Percentiles rank a stretch among this genome's conserved stretches.
phyloP scores from a whole-genome alignment of 2,329 filamentous ascomycete genomes.

The Colletotrichum lini region DNA sequence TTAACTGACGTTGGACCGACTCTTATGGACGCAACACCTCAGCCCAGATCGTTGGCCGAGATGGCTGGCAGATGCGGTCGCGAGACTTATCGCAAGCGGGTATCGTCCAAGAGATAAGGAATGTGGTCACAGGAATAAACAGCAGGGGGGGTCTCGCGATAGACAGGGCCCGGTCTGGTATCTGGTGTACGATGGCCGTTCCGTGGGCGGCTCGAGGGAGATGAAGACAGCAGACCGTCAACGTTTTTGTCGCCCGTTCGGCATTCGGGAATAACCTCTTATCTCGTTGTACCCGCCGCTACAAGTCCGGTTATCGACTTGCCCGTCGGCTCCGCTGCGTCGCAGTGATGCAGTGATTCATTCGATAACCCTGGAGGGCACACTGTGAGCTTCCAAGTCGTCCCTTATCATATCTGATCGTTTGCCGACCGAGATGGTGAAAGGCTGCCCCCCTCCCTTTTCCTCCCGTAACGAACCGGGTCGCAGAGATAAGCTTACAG shows the following conservation, averaged over 20 bases:
- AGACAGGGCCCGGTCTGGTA: background rate
- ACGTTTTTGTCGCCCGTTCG: background rate
- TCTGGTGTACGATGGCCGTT: background rate
- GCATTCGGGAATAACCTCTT: conserved; percentile 3
- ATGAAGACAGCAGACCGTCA: background rate
- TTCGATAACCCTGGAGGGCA: background rate
- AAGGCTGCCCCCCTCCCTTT: no score
- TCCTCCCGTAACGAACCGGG: conserved; percentile 16
- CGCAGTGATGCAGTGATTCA: conserved; percentile 22
- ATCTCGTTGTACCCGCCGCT: conserved; percentile 7
- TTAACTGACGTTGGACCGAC: background rate
- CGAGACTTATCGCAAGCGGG: conserved; percentile 11
- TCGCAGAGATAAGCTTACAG: conserved; percentile 36
- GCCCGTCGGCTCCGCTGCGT: conserved; percentile 7
- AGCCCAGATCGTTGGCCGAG: background rate
- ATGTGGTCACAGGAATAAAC: conserved; percentile 17
- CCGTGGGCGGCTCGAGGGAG: background rate
- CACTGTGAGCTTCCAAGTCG: conserved; percentile 27
- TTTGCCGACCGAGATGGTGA: background rate
- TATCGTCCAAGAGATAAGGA: conserved; percentile 33
- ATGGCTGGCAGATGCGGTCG: background rate
- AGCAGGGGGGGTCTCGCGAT: conserved; percentile 7
- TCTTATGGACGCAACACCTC: background rate
- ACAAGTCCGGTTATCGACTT: background rate
- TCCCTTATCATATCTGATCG: conserved; percentile 24